phyloP scores from a whole-genome alignment of 305 asterid species.

The Fraxinus latifolia region DNA sequence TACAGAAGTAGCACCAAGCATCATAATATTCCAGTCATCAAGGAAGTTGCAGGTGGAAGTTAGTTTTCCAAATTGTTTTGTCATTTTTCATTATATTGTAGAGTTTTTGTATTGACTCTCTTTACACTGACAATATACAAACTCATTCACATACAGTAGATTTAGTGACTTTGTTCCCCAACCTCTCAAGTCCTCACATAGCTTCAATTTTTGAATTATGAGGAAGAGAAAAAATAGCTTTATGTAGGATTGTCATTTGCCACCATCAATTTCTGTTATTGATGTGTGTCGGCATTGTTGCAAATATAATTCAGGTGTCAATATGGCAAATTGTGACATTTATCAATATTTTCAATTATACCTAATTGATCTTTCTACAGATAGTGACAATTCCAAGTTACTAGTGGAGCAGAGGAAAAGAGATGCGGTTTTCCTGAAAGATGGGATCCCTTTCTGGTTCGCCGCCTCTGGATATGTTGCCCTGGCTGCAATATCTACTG shows the following conservation, averaged over 20 bases:
- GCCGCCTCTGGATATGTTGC: slow-evolving; percentile 86
- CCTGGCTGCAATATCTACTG: slow-evolving; percentile 81
- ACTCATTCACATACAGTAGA: slow-evolving; percentile 1
- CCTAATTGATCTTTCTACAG: slow-evolving; percentile 33
- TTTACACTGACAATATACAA: neutral
- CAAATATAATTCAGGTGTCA: neutral
- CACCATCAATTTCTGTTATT: neutral
- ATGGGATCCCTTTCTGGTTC: slow-evolving; percentile 72
- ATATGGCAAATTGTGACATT: neutral
- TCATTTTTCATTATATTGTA: neutral
- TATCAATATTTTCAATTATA: neutral
- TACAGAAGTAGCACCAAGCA: slow-evolving; percentile 36
- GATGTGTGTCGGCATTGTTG: neutral
- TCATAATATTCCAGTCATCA: slow-evolving; percentile 50
- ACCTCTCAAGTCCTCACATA: neutral
- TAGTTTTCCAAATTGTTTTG: slow-evolving; percentile 13
- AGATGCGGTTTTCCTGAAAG: slow-evolving; percentile 67
- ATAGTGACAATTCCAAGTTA: slow-evolving; percentile 46
- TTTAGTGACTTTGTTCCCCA: neutral
- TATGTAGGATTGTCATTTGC: neutral
- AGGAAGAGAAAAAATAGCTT: neutral
- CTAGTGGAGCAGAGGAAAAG: slow-evolving; percentile 57
- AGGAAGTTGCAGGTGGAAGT: slow-evolving; percentile 52
- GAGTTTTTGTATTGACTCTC: neutral
- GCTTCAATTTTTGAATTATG: neutral